phyloP scores from a whole-genome alignment of 2,329 filamentous ascomycete species.

The Lasiodiplodia sp. region DNA sequence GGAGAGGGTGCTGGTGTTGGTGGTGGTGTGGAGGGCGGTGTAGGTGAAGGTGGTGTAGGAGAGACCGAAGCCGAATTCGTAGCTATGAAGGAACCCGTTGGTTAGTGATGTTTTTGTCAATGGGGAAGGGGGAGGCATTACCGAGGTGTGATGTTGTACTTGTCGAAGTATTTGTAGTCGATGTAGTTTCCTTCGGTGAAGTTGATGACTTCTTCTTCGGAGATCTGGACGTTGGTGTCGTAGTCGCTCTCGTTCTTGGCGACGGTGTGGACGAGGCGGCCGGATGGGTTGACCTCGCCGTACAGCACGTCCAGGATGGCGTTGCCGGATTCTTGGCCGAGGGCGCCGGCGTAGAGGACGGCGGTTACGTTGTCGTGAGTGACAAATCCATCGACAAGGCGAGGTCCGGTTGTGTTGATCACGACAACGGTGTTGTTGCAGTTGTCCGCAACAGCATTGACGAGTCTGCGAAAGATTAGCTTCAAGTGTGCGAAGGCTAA shows the following conservation, averaged over 20 bases:
- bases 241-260: slow-evolving; percentile 77
- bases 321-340: slow-evolving; percentile 72
- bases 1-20: slow-evolving; percentile 5
- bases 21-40: slow-evolving; percentile 40
- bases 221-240: slow-evolving; percentile 20
- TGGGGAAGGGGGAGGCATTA: not conserved
- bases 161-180: slow-evolving; percentile 56
- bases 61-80: slow-evolving; percentile 31
- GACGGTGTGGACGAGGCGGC: slow-evolving; percentile 86
- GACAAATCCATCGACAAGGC: slow-evolving; percentile 26
- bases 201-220: slow-evolving; percentile 4
- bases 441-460: slow-evolving; percentile 68
- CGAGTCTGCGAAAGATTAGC: not conserved
- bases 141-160: slow-evolving; percentile 48
- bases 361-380: slow-evolving; percentile 28
- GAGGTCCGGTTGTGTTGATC: slow-evolving; percentile 48
- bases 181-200: slow-evolving; percentile 53
- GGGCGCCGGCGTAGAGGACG: slow-evolving; percentile 27
- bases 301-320: slow-evolving; percentile 82
- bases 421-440: slow-evolving; percentile 73
- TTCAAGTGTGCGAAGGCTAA: not conserved
- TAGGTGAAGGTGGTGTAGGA: slow-evolving; percentile 29
- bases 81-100: slow-evolving; percentile 28
- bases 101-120: not conserved
- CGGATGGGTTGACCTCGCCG: slow-evolving; percentile 77